phyloP scores from a whole-genome alignment of 2,329 filamentous ascomycete genomes.

The Arthrobotrys musiformis region DNA sequence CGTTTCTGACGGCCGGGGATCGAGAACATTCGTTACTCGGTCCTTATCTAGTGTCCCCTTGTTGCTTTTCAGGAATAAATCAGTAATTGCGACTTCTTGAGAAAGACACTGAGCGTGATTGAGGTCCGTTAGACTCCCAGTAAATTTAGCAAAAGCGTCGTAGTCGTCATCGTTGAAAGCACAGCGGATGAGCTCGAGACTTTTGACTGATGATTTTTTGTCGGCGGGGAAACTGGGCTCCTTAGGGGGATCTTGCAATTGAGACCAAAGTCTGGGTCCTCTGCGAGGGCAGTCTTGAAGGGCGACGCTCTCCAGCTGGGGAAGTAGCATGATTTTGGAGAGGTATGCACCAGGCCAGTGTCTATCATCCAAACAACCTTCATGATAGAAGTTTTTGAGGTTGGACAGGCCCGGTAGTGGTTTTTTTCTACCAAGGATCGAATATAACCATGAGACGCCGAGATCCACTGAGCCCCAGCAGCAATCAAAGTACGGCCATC shows the following conservation, averaged over 20 bases:
- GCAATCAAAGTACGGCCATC: neutral
- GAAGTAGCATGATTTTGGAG: constrained; percentile 1
- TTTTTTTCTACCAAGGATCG: neutral
- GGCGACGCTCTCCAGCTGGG: neutral
- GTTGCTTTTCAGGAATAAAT: neutral
- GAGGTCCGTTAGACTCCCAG: neutral
- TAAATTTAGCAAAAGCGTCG: neutral
- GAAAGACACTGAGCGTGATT: neutral
- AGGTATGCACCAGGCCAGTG: neutral
- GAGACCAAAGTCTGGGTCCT: neutral
- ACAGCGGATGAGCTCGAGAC: neutral
- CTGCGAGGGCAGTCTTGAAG: neutral
- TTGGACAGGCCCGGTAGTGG: constrained; percentile 1
- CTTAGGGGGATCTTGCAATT: too few relatives aligned
- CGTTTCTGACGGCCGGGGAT: neutral
- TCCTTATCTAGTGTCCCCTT: too few relatives aligned
- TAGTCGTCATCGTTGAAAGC: neutral
- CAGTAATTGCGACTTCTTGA: neutral
- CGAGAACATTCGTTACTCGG: neutral
- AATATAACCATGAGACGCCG: neutral
- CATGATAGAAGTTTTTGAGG: constrained; percentile 11
- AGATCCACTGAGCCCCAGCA: neutral
- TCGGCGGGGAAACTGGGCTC: neutral
- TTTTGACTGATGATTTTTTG: constrained; percentile 4
- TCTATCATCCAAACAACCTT: neutral